Evolutionary conservation across 805 yeast species (phyloP).

Genomic region (Kurtzmaniella fragi): DNA sequence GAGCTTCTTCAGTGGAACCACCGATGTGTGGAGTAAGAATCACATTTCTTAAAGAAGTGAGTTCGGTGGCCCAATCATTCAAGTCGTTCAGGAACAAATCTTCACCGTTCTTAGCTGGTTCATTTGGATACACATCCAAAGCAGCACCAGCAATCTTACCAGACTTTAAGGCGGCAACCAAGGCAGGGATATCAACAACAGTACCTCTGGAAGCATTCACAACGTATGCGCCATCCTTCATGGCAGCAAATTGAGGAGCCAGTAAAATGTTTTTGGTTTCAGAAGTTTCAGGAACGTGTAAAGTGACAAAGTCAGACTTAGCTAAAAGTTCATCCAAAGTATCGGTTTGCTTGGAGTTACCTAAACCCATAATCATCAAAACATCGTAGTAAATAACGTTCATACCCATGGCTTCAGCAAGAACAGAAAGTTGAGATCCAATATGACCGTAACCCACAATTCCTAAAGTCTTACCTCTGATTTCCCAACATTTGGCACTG

Average conservation of each 20-base stretch:
- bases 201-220: slow-evolving; percentile 98
- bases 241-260: slow-evolving; percentile 86
- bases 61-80: slow-evolving; percentile 80
- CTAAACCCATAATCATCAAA: slow-evolving; percentile 89
- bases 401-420: slow-evolving; percentile 98
- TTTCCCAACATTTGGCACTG: slow-evolving; percentile 94
- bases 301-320: slow-evolving; percentile 81
- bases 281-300: slow-evolving; percentile 91
- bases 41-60: slow-evolving; percentile 76
- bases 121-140: slow-evolving; percentile 91
- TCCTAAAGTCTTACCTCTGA: slow-evolving; percentile 96
- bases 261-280: slow-evolving; percentile 90
- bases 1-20: slow-evolving; percentile 99
- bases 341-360: slow-evolving; percentile 90
- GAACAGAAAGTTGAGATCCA: slow-evolving; percentile 92
- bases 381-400: slow-evolving; percentile 91
- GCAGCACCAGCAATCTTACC: slow-evolving; percentile 98
- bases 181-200: slow-evolving; percentile 92
- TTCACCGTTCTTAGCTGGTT: slow-evolving; percentile 96
- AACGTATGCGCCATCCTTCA: slow-evolving; percentile 94
- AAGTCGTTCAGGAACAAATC: slow-evolving; percentile 65
- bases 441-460: slow-evolving; percentile 98
- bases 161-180: slow-evolving; percentile 83
- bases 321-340: slow-evolving; percentile 78
- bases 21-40: slow-evolving; percentile 97